Conservation (phyloP, 2,329 filamentous ascomycete genomes). For the Neoascochyta sp. region DNA sequence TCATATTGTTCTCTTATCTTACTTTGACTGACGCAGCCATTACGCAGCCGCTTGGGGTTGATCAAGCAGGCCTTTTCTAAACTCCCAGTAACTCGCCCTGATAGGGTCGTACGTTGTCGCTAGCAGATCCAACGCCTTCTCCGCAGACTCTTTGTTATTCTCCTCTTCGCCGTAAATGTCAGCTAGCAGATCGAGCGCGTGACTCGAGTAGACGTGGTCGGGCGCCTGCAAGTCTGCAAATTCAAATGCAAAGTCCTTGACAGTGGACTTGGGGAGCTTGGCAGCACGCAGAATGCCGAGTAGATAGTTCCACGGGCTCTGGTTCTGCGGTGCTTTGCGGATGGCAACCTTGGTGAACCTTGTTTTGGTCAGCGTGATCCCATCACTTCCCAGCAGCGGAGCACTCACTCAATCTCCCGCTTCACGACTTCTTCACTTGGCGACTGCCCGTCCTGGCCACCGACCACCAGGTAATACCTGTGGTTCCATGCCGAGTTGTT, state of each 20-base stretch:
- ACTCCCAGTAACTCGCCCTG: conserved; percentile 89
- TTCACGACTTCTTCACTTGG: conserved; percentile 58
- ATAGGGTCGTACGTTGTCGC: conserved; percentile 88
- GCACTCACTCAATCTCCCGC: conserved; percentile 65
- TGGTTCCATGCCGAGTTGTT: conserved; percentile 99
- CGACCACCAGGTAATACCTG: conserved; percentile 89
- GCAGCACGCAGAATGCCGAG: conserved; percentile 69
- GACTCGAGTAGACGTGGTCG: conserved; percentile 56
- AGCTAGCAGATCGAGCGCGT: conserved; percentile 67
- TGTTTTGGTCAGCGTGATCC: conserved; percentile 5
- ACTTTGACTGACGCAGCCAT: conserved; percentile 5
- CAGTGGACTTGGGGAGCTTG: conserved; percentile 47
- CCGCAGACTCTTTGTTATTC: conserved; percentile 60
- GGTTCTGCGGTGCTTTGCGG: conserved; percentile 80
- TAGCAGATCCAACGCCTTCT: conserved; percentile 66
- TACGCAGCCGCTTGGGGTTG: conserved; percentile 22
- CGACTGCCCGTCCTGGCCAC: conserved; percentile 43
- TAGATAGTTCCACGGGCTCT: conserved; percentile 91
- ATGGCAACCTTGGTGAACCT: conserved; percentile 66
- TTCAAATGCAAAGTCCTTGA: conserved; percentile 53
- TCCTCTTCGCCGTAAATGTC: conserved; percentile 58
- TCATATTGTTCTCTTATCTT: conserved; percentile 1
- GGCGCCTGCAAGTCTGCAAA: conserved; percentile 51
- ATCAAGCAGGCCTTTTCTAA: conserved; percentile 51
- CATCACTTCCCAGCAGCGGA: background rate